Conservation (phyloP, 192 early-diverging fungal genomes). For the Paraglomus brasilianum region DNA sequence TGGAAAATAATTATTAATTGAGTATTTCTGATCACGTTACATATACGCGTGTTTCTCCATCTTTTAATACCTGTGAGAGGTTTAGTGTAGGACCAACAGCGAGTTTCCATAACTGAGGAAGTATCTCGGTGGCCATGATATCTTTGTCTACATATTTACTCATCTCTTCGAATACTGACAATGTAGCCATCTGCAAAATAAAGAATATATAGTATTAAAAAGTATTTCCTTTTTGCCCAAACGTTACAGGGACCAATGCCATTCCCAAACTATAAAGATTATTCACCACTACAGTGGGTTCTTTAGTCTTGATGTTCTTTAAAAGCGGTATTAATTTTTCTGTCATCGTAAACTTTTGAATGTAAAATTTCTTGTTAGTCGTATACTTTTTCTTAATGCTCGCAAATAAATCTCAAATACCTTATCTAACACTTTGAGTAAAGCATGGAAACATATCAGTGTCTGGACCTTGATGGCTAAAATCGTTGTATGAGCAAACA, state of each 20-base stretch:
- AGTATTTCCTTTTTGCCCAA: neutral
- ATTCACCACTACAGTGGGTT: slow-evolving; percentile 69
- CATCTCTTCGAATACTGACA: slow-evolving; percentile 79
- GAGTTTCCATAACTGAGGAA: slow-evolving; percentile 79
- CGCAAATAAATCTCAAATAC: slow-evolving; percentile 29
- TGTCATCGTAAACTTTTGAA: slow-evolving; percentile 53
- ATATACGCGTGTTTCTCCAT: neutral
- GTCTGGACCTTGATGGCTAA: slow-evolving; percentile 72
- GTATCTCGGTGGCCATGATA: slow-evolving; percentile 67
- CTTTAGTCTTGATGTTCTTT: slow-evolving; percentile 70
- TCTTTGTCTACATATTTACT: slow-evolving; percentile 72
- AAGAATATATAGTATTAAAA: neutral
- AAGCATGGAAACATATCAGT: slow-evolving; percentile 64
- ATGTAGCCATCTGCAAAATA: slow-evolving; percentile 60
- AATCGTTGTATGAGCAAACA: slow-evolving; percentile 65
- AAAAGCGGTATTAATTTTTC: slow-evolving; percentile 80
- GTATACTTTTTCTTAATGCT: too few relatives aligned
- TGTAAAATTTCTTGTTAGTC: neutral
- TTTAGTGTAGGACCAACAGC: slow-evolving; percentile 69
- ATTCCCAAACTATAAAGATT: neutral
- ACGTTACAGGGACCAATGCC: too few relatives aligned
- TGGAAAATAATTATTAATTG: neutral
- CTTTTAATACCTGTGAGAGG: slow-evolving; percentile 56
- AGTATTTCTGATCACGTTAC: neutral
- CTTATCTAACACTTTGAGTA: slow-evolving; percentile 69